phyloP scores from a whole-genome alignment of 176 grass and related monocot genomes.

The Areca catechu region DNA sequence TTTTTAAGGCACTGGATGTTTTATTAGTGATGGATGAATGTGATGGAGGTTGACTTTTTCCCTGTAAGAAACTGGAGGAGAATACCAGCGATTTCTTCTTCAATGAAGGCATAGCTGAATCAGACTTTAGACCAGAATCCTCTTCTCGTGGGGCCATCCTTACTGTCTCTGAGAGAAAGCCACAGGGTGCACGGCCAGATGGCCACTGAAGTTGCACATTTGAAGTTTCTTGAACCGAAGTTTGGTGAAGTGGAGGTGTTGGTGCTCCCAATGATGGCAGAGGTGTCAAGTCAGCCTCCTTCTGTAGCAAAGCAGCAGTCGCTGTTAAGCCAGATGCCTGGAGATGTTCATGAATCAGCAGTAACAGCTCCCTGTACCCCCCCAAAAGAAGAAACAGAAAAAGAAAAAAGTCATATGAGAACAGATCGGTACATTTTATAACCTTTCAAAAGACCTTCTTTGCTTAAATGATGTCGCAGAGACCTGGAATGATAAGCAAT shows the following conservation, averaged over 20 bases:
- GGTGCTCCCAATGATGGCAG: slow-evolving; percentile 36
- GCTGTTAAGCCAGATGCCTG: slow-evolving; percentile 73
- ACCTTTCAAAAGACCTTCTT: too few species aligned
- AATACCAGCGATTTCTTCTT: slow-evolving; percentile 74
- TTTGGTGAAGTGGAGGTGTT: slow-evolving; percentile 50
- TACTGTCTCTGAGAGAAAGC: slow-evolving; percentile 47
- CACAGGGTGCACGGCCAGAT: slow-evolving; percentile 44
- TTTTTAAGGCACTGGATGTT: slow-evolving; percentile 28
- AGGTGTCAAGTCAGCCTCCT: slow-evolving; percentile 79
- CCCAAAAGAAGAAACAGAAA: too few species aligned
- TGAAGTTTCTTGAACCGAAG: slow-evolving; percentile 43
- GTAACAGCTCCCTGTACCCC: slow-evolving; percentile 69
- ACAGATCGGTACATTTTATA: background rate
- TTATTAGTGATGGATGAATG: slow-evolving; percentile 27
- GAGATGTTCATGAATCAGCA: slow-evolving; percentile 94
- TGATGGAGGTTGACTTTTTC: slow-evolving; percentile 20
- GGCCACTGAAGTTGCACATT: slow-evolving; percentile 71
- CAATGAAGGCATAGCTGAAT: slow-evolving; percentile 32
- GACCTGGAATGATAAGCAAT: slow-evolving; percentile 96
- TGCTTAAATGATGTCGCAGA: slow-evolving; percentile 6
- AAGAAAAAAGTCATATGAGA: background rate
- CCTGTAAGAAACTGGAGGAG: slow-evolving; percentile 51
- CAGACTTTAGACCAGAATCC: slow-evolving; percentile 33
- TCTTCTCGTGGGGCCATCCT: slow-evolving; percentile 28
- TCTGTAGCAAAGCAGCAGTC: slow-evolving; percentile 70